Percentiles rank a stretch among this genome's conserved stretches.
These are phyloP conservation scores for Chlorella sp. DNA, from an alignment of 139 green algal species.

Conservation along the genomic window DNA sequence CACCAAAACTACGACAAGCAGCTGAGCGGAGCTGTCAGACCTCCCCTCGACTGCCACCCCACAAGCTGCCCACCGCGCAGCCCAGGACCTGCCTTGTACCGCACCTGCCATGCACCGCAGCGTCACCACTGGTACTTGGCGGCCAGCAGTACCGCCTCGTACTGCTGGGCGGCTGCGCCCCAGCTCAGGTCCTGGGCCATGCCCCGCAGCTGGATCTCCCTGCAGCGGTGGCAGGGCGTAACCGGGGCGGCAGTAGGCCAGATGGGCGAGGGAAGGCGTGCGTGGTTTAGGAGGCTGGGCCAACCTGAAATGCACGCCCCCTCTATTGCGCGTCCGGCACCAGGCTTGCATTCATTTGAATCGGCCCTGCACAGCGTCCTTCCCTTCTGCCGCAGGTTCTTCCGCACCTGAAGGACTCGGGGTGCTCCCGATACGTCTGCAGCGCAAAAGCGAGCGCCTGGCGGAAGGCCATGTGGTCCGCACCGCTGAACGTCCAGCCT, in stretches of 20 bases:
- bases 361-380: neutral
- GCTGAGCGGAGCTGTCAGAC: no score
- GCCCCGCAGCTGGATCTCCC: slow-evolving; percentile 58
- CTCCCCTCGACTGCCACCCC: no score
- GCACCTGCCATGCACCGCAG: no score
- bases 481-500: slow-evolving; percentile 81
- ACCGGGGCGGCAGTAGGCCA: neutral
- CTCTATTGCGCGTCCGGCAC: neutral
- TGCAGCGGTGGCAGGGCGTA: neutral
- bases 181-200: slow-evolving; percentile 88
- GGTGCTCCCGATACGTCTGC: slow-evolving; percentile 75
- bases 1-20: no score
- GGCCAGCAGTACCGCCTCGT: slow-evolving; percentile 18
- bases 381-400: no score
- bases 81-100: no score
- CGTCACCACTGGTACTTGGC: slow-evolving; percentile 33
- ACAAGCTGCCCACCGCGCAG: no score
- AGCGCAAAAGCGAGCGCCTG: slow-evolving; percentile 72
- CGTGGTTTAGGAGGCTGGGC: neutral
- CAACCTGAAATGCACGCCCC: neutral
- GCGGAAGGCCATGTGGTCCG: slow-evolving; percentile 68
- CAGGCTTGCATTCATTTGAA: neutral
- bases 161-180: slow-evolving; percentile 39
- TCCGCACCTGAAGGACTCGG: slow-evolving; percentile 62
- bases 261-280: neutral